Conservation (phyloP, 768 basidiomycete genomes). For the Terana coerulea region DNA sequence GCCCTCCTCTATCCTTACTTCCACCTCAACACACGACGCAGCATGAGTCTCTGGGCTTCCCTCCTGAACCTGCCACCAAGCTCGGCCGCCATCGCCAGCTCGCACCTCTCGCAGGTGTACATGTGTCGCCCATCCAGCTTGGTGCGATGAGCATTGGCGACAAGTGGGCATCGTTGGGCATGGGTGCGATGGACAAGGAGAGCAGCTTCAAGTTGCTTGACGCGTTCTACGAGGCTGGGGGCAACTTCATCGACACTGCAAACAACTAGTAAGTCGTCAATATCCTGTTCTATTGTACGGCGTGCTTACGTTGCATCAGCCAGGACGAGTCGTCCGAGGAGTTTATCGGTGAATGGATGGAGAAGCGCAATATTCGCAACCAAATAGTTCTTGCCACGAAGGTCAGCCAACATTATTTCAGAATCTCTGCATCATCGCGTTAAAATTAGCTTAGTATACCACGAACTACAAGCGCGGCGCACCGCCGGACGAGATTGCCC, state of each 20-base stretch:
- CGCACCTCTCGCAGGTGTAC: constrained; percentile 31
- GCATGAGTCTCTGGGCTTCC: constrained; percentile 5
- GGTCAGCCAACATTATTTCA: constrained; percentile 9
- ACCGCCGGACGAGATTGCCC: constrained; percentile 14
- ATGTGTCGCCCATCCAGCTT: constrained; percentile 35
- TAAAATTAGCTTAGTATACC: constrained; percentile 20
- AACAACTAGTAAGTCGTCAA: constrained; percentile 29
- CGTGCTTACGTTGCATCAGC: constrained; percentile 11
- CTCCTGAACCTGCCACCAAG: constrained; percentile 13
- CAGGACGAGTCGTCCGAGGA: constrained; percentile 33
- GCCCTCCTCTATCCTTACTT: too few species aligned
- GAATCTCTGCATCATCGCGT: not conserved
- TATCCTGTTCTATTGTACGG: not conserved
- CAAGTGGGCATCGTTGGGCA: constrained; percentile 28
- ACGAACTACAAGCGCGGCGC: constrained; percentile 18
- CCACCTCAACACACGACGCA: not conserved
- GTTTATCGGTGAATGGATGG: constrained; percentile 42
- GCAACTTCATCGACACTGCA: constrained; percentile 20
- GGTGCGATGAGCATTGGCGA: constrained; percentile 38
- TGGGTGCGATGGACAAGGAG: constrained; percentile 35
- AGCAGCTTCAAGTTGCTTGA: constrained; percentile 37
- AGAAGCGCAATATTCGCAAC: constrained; percentile 31
- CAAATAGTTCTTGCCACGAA: constrained; percentile 33
- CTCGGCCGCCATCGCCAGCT: constrained; percentile 31
- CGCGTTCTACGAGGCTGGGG: constrained; percentile 31